Conservation (phyloP, 2,329 filamentous ascomycete genomes). For the Neoscytalidium dimidiatum region DNA sequence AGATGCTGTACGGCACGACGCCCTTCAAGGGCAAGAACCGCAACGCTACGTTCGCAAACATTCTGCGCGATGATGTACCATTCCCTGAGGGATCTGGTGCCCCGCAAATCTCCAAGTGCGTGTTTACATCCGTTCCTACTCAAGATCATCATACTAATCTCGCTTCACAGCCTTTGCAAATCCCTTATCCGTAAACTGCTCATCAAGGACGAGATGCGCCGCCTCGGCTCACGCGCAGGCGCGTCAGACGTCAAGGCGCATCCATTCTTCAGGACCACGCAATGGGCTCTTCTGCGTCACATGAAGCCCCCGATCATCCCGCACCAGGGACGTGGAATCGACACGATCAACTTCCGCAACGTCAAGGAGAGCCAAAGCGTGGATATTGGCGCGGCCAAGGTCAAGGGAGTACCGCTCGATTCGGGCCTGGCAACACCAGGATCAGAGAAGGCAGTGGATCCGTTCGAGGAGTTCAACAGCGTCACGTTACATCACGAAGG, state of each 20-base stretch:
- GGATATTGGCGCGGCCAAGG: slow-evolving; percentile 62
- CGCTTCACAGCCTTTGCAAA: slow-evolving; percentile 76
- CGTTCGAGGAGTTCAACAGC: slow-evolving; percentile 98
- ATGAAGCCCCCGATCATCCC: slow-evolving; percentile 98
- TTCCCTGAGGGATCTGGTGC: slow-evolving; percentile 87
- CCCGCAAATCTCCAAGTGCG: slow-evolving; percentile 90
- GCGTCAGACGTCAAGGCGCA: slow-evolving; percentile 96
- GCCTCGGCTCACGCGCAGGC: slow-evolving; percentile 88
- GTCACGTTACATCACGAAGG: slow-evolving; percentile 96
- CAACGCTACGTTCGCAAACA: slow-evolving; percentile 97
- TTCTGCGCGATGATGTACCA: slow-evolving; percentile 89
- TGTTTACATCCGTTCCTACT: slow-evolving; percentile 24
- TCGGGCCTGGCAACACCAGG: slow-evolving; percentile 83
- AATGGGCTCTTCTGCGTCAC: slow-evolving; percentile 95
- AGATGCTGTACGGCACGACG: slow-evolving; percentile 98
- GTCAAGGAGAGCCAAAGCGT: slow-evolving; percentile 97
- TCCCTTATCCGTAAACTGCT: slow-evolving; percentile 93
- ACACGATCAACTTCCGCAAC: slow-evolving; percentile 96
- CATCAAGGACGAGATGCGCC: slow-evolving; percentile 95
- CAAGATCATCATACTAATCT: not conserved
- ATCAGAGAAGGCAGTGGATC: slow-evolving; percentile 73
- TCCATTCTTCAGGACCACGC: slow-evolving; percentile 92
- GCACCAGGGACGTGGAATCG: slow-evolving; percentile 83
- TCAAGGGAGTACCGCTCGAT: slow-evolving; percentile 83
- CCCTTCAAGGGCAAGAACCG: slow-evolving; percentile 99